Conservation (phyloP, 1,284 basidiomycete genomes). For the Meira miltonrushii region DNA sequence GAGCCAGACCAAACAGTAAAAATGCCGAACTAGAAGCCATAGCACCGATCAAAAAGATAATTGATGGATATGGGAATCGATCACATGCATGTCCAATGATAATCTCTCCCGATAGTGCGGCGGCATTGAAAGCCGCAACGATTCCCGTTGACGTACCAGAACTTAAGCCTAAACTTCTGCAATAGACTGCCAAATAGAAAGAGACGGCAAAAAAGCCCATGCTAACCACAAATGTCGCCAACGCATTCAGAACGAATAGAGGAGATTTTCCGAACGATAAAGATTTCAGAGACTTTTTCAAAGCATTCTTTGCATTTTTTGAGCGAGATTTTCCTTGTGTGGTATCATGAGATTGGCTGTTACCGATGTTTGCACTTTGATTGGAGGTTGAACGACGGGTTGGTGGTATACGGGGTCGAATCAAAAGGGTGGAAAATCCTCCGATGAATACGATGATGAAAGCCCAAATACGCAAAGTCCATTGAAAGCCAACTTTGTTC, state of each 20-base stretch:
- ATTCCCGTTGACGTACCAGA: slow-evolving; percentile 26
- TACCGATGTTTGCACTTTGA: not conserved
- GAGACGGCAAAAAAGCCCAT: slow-evolving; percentile 15
- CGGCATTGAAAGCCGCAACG: slow-evolving; percentile 33
- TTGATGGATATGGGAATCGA: slow-evolving; percentile 3
- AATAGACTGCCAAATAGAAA: slow-evolving; percentile 34
- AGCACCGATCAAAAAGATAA: slow-evolving; percentile 2
- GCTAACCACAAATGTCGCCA: not conserved
- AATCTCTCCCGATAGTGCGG: slow-evolving; percentile 6
- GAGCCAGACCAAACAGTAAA: not conserved
- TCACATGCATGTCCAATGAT: slow-evolving; percentile 1
- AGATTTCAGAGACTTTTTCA: not conserved
- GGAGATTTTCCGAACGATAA: not conserved
- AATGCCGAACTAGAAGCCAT: not conserved
- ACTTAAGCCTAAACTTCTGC: slow-evolving; percentile 24
- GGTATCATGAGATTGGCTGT: too few relatives aligned
- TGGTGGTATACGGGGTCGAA: not conserved
- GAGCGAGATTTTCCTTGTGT: not conserved
- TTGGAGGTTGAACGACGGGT: not conserved
- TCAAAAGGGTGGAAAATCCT: slow-evolving; percentile 15
- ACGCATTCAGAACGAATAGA: not conserved
- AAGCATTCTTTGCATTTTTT: not conserved
- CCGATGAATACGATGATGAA: slow-evolving; percentile 14
- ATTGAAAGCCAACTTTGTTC: slow-evolving; percentile 23
- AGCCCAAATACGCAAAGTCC: slow-evolving; percentile 32